Base-by-base conservation (phyloP, 345 rosid genomes). In the Leavenworthia alabamica region DNA sequence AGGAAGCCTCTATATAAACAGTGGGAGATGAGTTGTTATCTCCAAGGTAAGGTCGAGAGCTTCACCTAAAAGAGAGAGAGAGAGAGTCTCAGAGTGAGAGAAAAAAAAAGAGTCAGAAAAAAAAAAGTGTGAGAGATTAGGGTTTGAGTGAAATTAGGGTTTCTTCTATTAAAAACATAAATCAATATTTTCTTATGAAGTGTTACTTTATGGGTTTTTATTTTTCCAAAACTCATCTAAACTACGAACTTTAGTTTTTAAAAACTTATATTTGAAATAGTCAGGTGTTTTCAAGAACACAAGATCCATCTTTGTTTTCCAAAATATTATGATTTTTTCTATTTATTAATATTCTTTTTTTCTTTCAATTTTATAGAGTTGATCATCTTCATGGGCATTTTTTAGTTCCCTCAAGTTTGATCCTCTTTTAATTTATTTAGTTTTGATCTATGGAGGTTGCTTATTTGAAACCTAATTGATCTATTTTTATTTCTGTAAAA, bases 281-380 rank as follows among this genome's bases (percentile, higher is more conserved):
- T 66, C 80, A 69, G 84, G 81, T 82, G 79, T 86, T 84, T 80
- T 80, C 89, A 62, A 50, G 73, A 89, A 90, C 87, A 74, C 77
- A 78, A 78, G 90, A 85, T 83, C 86, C 83, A 52, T 55, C 23
- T 0, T 35, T 55, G 12, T 32, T 33, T 19, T 14, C 27, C 20
- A 37, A 49, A 50, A 32, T 46, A 46, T 28, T 15, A 50, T 59
- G 66, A 50, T 8, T 15, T 52, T 52, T 32, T 61, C 23, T 20
- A 33, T 69, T 6, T 19, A 4, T 26, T 70, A 55, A 45, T 42
- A 55, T 20, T 70, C 19, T 23, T 49, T 42, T 39, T 19, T 42
- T 33, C 43, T 41, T 33, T 1, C 2, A 36, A 4, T 7, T 36
- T 44, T 61, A 36, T 13, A 45, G 65, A 72, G 23, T 57, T 64